Conservation (phyloP, 257 asterid species). For the Capsicum baccatum region DNA sequence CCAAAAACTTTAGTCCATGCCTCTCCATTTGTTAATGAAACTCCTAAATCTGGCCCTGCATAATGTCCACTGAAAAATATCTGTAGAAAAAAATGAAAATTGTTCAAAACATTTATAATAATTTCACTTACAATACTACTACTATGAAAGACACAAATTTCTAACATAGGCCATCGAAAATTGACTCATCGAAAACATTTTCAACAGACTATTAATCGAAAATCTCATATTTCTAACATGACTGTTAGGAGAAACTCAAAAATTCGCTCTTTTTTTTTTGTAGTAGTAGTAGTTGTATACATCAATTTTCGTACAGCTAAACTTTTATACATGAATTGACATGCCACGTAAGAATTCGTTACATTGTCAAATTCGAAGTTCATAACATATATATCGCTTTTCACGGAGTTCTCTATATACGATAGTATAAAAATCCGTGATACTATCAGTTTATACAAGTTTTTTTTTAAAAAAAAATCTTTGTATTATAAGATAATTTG, state of each 20-base stretch:
- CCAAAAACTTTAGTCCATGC: slow-evolving; percentile 70
- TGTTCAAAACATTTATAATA: not conserved
- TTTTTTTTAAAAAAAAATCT: not conserved
- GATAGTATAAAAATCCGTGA: no score
- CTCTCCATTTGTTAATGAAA: slow-evolving; percentile 53
- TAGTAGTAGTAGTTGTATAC: no score
- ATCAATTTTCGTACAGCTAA: no score
- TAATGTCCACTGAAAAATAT: slow-evolving; percentile 59
- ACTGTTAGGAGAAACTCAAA: no score
- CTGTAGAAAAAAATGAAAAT: slow-evolving; percentile 31
- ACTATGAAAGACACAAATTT: no score
- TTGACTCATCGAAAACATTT: not conserved
- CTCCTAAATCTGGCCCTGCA: slow-evolving; percentile 48
- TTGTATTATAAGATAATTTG: not conserved
- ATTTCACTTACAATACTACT: not conserved
- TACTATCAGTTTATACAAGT: no score
- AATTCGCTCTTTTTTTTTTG: no score
- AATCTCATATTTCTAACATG: not conserved
- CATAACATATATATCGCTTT: not conserved
- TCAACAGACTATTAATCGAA: no score
- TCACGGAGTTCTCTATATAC: no score
- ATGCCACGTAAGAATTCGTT: no score
- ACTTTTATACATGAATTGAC: no score
- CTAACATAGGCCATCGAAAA: no score
- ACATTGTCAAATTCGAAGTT: not conserved